Evolutionary conservation across 306 rosid genomes (phyloP).

Genomic region (Comarum palustre): DNA sequence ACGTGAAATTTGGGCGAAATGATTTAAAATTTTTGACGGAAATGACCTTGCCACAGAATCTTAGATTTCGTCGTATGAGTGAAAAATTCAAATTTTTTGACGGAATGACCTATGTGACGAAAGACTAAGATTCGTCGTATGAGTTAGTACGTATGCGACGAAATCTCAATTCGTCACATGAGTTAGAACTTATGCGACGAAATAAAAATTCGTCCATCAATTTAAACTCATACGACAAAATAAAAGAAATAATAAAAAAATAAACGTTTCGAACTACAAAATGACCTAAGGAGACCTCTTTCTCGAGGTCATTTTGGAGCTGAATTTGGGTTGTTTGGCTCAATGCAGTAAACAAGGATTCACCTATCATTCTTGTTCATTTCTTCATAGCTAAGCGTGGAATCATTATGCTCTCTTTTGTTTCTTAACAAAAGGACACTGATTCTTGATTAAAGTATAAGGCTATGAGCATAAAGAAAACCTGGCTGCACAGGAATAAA

Average conservation of each 20-base stretch:
- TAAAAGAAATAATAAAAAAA: background rate
- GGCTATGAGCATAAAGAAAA: conserved; percentile 22
- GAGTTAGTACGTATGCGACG: no score
- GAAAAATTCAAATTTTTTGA: no score
- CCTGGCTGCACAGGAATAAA: conserved; percentile 32
- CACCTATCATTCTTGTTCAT: background rate
- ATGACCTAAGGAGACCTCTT: background rate
- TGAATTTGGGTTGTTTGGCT: background rate
- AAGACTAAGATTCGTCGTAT: no score
- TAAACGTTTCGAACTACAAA: background rate
- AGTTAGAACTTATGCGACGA: no score
- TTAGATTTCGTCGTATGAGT: no score
- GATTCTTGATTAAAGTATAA: conserved; percentile 23
- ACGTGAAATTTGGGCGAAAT: no score
- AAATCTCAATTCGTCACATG: no score
- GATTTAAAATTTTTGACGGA: no score
- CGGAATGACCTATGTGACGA: no score
- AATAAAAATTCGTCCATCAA: no score
- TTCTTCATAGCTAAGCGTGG: background rate
- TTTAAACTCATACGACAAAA: no score
- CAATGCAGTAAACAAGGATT: background rate
- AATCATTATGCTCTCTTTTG: background rate
- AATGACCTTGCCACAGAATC: no score
- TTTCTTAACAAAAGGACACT: conserved; percentile 6
- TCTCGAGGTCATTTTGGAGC: background rate